Conservation (phyloP, 495 filamentous ascomycete genomes). For the Aspergillus coremiiformis region DNA sequence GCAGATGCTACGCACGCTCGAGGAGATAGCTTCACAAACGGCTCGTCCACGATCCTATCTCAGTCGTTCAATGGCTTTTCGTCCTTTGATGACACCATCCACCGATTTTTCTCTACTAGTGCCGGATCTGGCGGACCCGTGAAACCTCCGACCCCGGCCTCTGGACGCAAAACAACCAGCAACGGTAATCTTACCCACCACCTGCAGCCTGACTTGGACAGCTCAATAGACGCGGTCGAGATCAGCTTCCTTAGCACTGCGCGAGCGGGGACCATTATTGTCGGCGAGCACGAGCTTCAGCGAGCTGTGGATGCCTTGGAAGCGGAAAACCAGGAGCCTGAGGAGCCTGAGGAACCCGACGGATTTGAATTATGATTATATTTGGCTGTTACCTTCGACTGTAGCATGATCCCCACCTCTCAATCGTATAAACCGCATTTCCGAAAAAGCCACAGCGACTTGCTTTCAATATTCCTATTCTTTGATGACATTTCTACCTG, state of each 20-base stretch:
- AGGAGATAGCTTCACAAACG: constrained; percentile 7
- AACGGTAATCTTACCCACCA: constrained; percentile 22
- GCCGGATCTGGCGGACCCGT: constrained; percentile 5
- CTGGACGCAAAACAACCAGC: constrained; percentile 5
- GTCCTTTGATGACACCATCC: constrained; percentile 12
- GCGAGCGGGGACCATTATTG: constrained; percentile 81
- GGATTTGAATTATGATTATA: constrained; percentile 10
- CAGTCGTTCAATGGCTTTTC: constrained; percentile 7
- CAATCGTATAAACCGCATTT: background rate
- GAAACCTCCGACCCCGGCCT: constrained; percentile 8
- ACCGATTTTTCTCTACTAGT: constrained; percentile 12
- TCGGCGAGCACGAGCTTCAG: constrained; percentile 62
- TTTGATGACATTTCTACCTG: background rate
- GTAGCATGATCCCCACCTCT: background rate
- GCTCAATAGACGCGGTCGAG: constrained; percentile 57
- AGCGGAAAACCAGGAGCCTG: constrained; percentile 28
- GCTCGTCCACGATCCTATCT: constrained; percentile 10
- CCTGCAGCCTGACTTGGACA: constrained; percentile 35
- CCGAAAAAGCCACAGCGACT: background rate
- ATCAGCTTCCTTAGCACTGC: constrained; percentile 88
- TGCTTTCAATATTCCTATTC: background rate
- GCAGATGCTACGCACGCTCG: constrained; percentile 45
- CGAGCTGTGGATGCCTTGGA: constrained; percentile 64
- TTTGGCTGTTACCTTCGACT: background rate
- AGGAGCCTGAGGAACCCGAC: constrained; percentile 12